Base-by-base conservation (phyloP, 2,329 filamentous ascomycete genomes). In the Fusarium domesticum region DNA sequence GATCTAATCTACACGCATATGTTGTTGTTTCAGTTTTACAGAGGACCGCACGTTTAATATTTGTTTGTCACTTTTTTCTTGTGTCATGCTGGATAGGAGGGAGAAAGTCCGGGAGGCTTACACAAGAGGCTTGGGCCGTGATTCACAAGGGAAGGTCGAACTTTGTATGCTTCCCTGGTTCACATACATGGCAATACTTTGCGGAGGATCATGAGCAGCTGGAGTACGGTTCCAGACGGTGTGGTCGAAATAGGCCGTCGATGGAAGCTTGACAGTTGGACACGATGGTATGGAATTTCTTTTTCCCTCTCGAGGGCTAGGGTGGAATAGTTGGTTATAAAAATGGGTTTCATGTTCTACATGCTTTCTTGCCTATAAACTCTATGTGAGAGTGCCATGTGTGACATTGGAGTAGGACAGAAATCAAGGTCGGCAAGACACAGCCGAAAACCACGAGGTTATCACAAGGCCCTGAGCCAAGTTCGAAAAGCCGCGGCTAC, bases 71-170 rank as follows among this genome's bases (percentile, higher is more conserved):
- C 42, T 48, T 41, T 32, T 40, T 43, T 56, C 48, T 50, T 56
- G 48, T 51, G 42, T 56, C 39, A 57, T 55, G 48, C 53, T 42
- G 45, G 53, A 48, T 52, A 54, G 55, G 42, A 50, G 57, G 53
- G 53, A 54, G 48, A 53, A 53, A 62, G 59, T 64, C 64, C 64
- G 55, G 64, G 64, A 52, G 64, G 64, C 61, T 64, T 58, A 50
- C 47, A 39, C 52, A 55, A 42, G 53, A 47, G 55, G 47, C 47
- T 57, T 51, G 49, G 56, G 47, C 45, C 43, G 47, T 43, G 42
- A 45, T 47, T 49, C 56, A 56, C 57, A 59, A 47, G 51, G 49
- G 42, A 36, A 42, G 30, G 20, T 49, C 56, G 42, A 43, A 32
- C 50, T 42, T 55, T 46, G 8, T 35, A 7, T 18, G 6, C 17